Evolutionary conservation across 2,329 filamentous ascomycete genomes (phyloP), one percentile per base, ranked within the genome.

Genomic region (Cercospora zeae-maydis): DNA sequence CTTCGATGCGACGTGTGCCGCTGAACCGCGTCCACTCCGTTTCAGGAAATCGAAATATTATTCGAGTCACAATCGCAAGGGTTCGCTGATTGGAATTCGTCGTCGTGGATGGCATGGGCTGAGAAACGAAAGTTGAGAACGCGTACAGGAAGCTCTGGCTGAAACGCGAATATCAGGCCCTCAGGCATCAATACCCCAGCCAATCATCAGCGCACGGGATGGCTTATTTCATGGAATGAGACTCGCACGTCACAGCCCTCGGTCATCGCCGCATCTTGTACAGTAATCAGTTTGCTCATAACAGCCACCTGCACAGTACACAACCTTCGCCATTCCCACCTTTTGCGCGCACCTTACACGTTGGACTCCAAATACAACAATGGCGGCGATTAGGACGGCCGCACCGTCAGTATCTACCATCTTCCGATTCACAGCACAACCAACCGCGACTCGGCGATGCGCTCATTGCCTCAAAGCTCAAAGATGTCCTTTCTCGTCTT

Each of bases 401-500:
- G 65, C 68, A 19, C 67, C 74, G 2, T 69, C 72, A n/a, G 65
- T 73, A 21, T 62, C 70, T n/a, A 66, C 67, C 63, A 75, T 76
- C 52, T 75, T 76, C 70, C 68, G 74, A 39, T 76, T 75, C 69
- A 70, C 73, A 69, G 68, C 74, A 36, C 71, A 72, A 63, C 67
- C 74, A 21, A 58, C 70, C 13, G 51, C 70, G 11, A 64, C 70
- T 10, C 61, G 69, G 55, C 64, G 70, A 71, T 82, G 79, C 69
- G 72, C 76, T 60, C 78, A 78, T 72, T 82, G 80, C 69, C 71
- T 78, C 47, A 70, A 70, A 61, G 70, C 70, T 27, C 73, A 74
- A 60, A 66, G 73, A 71, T 79, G 79, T 65, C 74, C 76, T 27
- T 81, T 81, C 69, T 79, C 79, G 47, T 77, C 78, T 24, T 76